Evolutionary conservation across 169 alveolate genomes (phyloP).

Genomic region (Ichthyophthirius multifiliis): DNA sequence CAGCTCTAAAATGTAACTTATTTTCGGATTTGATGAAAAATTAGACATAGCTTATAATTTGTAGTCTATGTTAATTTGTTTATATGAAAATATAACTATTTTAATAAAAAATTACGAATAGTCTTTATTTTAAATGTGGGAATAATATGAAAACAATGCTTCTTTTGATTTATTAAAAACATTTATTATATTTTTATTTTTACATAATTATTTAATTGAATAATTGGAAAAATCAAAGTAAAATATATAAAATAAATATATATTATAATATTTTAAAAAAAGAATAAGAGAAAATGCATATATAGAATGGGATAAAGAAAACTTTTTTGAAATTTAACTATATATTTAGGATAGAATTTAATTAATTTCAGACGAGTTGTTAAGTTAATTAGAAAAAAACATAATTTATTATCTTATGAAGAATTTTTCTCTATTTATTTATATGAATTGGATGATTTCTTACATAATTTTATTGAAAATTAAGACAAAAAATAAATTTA

Average conservation of each 20-base stretch:
- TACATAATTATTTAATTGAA: not conserved
- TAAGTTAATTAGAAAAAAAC: not conserved
- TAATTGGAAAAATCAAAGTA: not conserved
- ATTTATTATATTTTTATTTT: not conserved
- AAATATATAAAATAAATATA: not conserved
- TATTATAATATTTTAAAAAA: not conserved
- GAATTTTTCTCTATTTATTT: not conserved
- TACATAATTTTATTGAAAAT: slow-evolving; percentile 4
- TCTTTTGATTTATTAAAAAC: not conserved
- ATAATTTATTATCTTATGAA: not conserved
- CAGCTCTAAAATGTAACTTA: not conserved
- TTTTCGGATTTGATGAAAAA: not conserved
- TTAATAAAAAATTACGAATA: not conserved
- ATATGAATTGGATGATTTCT: slow-evolving; percentile 12
- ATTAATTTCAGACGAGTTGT: not conserved
- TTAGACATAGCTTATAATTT: not conserved
- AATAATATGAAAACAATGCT: not conserved
- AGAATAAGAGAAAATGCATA: slow-evolving; percentile 1
- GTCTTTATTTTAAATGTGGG: not conserved
- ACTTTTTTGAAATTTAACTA: not conserved
- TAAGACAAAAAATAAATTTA: not conserved
- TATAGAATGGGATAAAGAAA: not conserved
- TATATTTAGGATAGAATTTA: not conserved
- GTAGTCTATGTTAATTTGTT: not conserved
- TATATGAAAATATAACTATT: slow-evolving; percentile 1